Conservation (phyloP, 2,329 filamentous ascomycete species). For the Camillea tinctor region DNA sequence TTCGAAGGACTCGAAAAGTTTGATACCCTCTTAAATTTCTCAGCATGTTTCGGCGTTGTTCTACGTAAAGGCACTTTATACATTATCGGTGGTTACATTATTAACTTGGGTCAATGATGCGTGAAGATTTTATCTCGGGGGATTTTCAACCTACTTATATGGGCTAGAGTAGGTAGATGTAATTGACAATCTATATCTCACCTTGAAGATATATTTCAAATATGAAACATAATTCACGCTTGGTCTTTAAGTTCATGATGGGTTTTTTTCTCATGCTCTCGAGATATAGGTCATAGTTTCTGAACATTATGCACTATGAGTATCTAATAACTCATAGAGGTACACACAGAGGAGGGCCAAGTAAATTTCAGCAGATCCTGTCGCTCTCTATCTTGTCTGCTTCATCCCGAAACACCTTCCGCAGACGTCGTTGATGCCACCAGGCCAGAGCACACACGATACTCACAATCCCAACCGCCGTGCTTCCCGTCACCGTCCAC, state of each 20-base stretch:
- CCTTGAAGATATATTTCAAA: no score
- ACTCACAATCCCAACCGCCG: slow-evolving; percentile 23
- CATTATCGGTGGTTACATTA: neutral
- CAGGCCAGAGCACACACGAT: slow-evolving; percentile 30
- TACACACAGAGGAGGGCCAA: no score
- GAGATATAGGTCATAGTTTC: neutral
- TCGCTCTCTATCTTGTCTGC: slow-evolving; percentile 26
- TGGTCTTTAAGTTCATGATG: no score
- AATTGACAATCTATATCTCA: no score
- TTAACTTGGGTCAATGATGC: neutral
- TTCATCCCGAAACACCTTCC: slow-evolving; percentile 30
- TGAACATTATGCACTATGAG: no score
- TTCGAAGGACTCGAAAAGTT: slow-evolving; percentile 22
- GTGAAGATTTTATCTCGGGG: neutral
- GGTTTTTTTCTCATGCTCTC: neutral
- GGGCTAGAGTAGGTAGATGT: no score
- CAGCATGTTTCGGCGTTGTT: slow-evolving; percentile 13
- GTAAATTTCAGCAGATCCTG: slow-evolving; percentile 4
- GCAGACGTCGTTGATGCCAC: slow-evolving; percentile 34
- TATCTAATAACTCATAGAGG: neutral
- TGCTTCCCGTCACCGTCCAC: slow-evolving; percentile 29
- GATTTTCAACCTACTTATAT: neutral
- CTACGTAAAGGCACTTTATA: slow-evolving; percentile 1
- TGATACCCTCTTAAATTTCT: slow-evolving; percentile 29
- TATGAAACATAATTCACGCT: no score